Evolutionary conservation across 1,284 basidiomycete genomes (phyloP), one percentile per base, ranked within the genome.

Genomic region (Termitomyces sp.): DNA sequence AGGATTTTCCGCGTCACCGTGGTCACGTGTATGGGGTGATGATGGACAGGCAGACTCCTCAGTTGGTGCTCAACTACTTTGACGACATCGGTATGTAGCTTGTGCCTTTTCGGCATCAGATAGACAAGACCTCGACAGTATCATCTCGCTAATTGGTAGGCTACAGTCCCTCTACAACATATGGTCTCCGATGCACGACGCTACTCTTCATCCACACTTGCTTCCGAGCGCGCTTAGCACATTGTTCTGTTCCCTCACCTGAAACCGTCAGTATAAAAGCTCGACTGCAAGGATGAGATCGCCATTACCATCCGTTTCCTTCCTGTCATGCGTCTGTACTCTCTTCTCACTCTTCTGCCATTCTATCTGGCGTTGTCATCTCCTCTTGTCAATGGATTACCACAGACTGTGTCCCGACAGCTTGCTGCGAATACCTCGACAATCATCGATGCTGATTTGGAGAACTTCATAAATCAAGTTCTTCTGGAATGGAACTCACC

Each of bases 401-500:
- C 43, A 11, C 43, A 45, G 16, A 13, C 6, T 24, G 9, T 7
- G 19, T n/a, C 16, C 8, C 44, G 13, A 14, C 33, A 31, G 33
- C 28, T 24, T 5, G 21, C 28, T 30, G 28, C 28, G 6, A 30
- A 30, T 30, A 30, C 28, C 9, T 8, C 28, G 9, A 30, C 28
- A 30, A 30, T 61, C 33, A 42, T 62, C 13, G 54, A 43, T 34
- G 28, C 28, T 30, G 28, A 30, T 30, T 30, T 30, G 28, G 41
- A 57, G 11, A 39, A 45, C 2, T 62, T 60, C 38, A 58, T 62
- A 24, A 43, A 57, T 7, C 41, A 52, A 1, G 31, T 62, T 21
- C 46, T 62, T 10, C 6, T 35, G 1, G 57, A 56, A 9, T 63
- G 61, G 60, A 57, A 62, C 16, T 60, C 61, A 24, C 56, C 60